Percentiles rank a stretch among this genome's conserved stretches.
These are phyloP conservation scores for Ascoidea asiatica DNA, from an alignment of 805 yeast genomes.

Conservation along the genomic window DNA sequence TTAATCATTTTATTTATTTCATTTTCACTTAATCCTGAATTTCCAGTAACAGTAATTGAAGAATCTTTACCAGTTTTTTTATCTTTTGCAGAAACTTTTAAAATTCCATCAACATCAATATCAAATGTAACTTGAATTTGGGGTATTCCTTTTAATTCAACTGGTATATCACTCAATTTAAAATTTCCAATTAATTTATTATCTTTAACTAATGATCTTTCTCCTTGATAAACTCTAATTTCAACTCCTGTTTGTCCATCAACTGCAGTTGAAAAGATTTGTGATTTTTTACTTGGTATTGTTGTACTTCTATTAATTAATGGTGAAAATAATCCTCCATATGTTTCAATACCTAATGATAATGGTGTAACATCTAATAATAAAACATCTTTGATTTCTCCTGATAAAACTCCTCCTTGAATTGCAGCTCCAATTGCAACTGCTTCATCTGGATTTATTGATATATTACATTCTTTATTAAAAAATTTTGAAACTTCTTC, in stretches of 20 bases:
- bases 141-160: conserved; percentile 69
- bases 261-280: conserved; percentile 67
- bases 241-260: conserved; percentile 81
- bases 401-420: conserved; percentile 78
- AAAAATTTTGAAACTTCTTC: conserved; percentile 46
- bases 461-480: conserved; percentile 51
- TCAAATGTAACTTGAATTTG: conserved; percentile 68
- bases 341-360: conserved; percentile 73
- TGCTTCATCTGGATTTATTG: conserved; percentile 87
- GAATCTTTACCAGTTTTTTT: conserved; percentile 68
- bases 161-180: conserved; percentile 57
- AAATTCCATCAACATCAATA: conserved; percentile 73
- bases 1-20: conserved; percentile 51
- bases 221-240: conserved; percentile 71
- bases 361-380: conserved; percentile 74
- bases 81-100: conserved; percentile 73
- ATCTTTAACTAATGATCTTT: conserved; percentile 63
- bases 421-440: conserved; percentile 86
- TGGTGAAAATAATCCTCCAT: conserved; percentile 74
- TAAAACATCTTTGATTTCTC: conserved; percentile 68
- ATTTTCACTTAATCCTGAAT: conserved; percentile 53
- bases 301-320: conserved; percentile 67
- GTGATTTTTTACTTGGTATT: conserved; percentile 65
- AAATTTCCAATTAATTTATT: conserved; percentile 69
- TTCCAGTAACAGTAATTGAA: conserved; percentile 60